Percentiles rank a stretch among this genome's conserved stretches.
phyloP scores from a whole-genome alignment of 495 filamentous ascomycete genomes.

The Lepraria neglecta region DNA sequence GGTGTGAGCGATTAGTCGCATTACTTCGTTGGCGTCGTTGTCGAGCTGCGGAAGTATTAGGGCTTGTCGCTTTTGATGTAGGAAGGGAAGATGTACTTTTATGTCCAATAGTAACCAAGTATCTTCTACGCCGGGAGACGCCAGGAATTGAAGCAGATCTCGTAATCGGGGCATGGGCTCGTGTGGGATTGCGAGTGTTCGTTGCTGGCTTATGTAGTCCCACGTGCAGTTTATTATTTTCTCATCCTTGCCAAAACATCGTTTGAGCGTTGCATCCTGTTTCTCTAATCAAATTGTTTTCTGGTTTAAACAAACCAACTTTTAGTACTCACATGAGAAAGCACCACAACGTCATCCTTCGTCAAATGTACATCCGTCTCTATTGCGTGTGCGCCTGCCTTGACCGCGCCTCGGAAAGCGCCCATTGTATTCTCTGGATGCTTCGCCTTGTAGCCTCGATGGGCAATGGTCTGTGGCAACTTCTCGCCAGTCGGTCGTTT shows the following conservation, averaged over 20 bases:
- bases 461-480: conserved; percentile 72
- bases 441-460: conserved; percentile 73
- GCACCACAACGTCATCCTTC: conserved; percentile 74
- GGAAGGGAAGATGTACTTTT: conserved; percentile 49
- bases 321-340: conserved; percentile 61
- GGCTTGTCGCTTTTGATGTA: not conserved
- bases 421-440: conserved; percentile 83
- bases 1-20: conserved; percentile 56
- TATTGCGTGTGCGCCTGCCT: conserved; percentile 69
- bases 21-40: conserved; percentile 64
- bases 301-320: not conserved
- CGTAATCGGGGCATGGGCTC: conserved; percentile 64
- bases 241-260: conserved; percentile 67
- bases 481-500: conserved; percentile 25
- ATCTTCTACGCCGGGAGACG: conserved; percentile 50
- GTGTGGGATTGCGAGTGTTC: conserved; percentile 60
- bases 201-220: conserved; percentile 59
- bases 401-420: conserved; percentile 66
- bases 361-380: conserved; percentile 85
- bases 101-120: conserved; percentile 85
- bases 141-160: conserved; percentile 71
- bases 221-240: conserved; percentile 72
- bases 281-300: not conserved
- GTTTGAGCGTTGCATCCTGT: conserved; percentile 67
- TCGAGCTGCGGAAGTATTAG: conserved; percentile 42